phyloP scores from a whole-genome alignment of 2,329 filamentous ascomycete genomes.

The Dactylellina leptospora region DNA sequence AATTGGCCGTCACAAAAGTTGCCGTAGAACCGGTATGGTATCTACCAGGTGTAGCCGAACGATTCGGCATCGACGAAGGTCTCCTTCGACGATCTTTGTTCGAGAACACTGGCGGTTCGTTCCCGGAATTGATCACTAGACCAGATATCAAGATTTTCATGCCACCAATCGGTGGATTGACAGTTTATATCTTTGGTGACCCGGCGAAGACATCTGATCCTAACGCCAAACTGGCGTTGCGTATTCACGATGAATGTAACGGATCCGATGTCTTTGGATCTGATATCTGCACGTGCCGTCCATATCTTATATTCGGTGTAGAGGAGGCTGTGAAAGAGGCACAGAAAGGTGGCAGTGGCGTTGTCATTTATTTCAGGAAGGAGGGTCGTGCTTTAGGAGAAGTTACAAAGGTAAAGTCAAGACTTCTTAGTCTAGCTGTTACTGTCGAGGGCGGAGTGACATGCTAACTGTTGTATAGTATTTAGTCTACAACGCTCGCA shows the following conservation, averaged over 20 bases:
- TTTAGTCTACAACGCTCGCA: constrained; percentile 78
- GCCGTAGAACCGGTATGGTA: constrained; percentile 96
- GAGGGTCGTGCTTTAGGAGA: constrained; percentile 94
- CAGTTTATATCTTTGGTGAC: constrained; percentile 96
- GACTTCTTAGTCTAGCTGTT: not conserved
- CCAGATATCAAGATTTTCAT: constrained; percentile 94
- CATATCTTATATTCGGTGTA: constrained; percentile 95
- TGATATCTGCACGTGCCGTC: constrained; percentile 95
- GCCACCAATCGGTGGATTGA: constrained; percentile 92
- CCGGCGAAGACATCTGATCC: constrained; percentile 92
- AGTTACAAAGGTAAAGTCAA: constrained; percentile 81
- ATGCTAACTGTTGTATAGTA: constrained; percentile 48
- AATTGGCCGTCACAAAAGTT: constrained; percentile 93
- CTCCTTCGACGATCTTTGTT: constrained; percentile 86
- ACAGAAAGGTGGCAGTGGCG: constrained; percentile 88
- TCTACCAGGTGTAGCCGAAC: constrained; percentile 83
- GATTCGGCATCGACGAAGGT: constrained; percentile 93
- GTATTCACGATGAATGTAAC: constrained; percentile 90
- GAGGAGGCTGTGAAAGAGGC: constrained; percentile 98
- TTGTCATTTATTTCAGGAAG: constrained; percentile 98
- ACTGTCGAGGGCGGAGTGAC: not conserved
- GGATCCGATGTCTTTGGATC: constrained; percentile 97
- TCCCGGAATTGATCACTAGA: constrained; percentile 94
- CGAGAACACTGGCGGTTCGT: constrained; percentile 94
- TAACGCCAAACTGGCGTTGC: constrained; percentile 78